Percentiles rank a stretch among this genome's conserved stretches.
Conservation (phyloP, 768 basidiomycete genomes). For the Psilocybe tampanensis region DNA sequence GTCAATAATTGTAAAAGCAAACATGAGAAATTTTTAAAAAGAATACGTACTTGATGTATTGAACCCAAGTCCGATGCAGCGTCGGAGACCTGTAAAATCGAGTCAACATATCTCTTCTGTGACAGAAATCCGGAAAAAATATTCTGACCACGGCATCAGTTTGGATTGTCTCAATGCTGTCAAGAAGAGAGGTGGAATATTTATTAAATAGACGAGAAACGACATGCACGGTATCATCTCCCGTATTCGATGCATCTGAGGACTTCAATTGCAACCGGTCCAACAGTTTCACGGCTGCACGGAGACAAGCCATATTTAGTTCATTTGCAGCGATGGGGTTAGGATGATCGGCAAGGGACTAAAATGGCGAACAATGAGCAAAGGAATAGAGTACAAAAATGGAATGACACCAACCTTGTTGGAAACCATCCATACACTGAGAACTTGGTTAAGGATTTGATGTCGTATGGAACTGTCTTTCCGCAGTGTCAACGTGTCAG, state of each 20-base stretch:
- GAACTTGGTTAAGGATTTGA: slow-evolving; percentile 71
- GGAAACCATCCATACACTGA: slow-evolving; percentile 70
- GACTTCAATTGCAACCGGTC: slow-evolving; percentile 70
- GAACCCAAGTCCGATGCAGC: slow-evolving; percentile 51
- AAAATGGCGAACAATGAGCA: neutral
- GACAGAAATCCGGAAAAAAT: neutral
- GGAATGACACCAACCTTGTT: slow-evolving; percentile 42
- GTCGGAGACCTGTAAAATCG: slow-evolving; percentile 44
- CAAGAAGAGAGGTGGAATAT: slow-evolving; percentile 68
- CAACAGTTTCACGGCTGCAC: slow-evolving; percentile 73
- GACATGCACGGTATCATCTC: slow-evolving; percentile 68
- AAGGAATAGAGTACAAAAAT: neutral
- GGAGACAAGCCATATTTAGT: slow-evolving; percentile 72
- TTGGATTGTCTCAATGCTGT: slow-evolving; percentile 57
- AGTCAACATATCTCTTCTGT: slow-evolving; percentile 1
- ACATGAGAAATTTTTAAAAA: neutral
- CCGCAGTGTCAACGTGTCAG: slow-evolving; percentile 61
- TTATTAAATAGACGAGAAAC: slow-evolving; percentile 80
- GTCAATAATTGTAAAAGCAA: neutral
- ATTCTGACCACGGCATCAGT: slow-evolving; percentile 45
- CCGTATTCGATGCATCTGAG: slow-evolving; percentile 51
- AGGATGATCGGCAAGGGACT: slow-evolving; percentile 40
- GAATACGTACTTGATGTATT: slow-evolving; percentile 42
- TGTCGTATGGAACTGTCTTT: slow-evolving; percentile 72
- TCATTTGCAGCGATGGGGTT: slow-evolving; percentile 50